Conservation (phyloP, 768 basidiomycete genomes). For the Termitomyces heimii region DNA sequence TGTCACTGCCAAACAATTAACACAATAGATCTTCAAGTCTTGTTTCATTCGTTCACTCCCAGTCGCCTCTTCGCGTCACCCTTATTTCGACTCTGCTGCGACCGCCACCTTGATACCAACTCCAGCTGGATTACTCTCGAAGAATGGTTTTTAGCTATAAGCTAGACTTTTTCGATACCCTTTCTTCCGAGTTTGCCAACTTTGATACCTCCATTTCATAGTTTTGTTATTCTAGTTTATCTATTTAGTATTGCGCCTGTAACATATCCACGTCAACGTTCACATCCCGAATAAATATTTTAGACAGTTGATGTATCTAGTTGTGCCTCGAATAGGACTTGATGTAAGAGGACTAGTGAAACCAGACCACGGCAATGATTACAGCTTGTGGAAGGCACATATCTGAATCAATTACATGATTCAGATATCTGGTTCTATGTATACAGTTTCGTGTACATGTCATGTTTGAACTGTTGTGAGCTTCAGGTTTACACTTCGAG, state of each 20-base stretch:
- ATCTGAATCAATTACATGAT: too few relatives aligned
- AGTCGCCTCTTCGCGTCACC: conserved; percentile 45
- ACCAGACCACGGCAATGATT: too few relatives aligned
- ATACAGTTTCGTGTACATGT: too few relatives aligned
- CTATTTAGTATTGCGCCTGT: neutral
- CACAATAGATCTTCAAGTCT: conserved; percentile 36
- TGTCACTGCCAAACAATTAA: neutral
- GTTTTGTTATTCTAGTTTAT: neutral
- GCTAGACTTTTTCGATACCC: conserved; percentile 31
- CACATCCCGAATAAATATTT: neutral
- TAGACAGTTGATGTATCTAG: neutral
- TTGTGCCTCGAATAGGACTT: neutral
- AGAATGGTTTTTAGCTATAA: conserved; percentile 15
- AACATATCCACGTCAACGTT: neutral
- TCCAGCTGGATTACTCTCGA: too few relatives aligned
- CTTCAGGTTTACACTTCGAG: too few relatives aligned
- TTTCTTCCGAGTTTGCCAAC: neutral
- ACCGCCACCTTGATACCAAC: too few relatives aligned
- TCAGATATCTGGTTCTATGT: too few relatives aligned
- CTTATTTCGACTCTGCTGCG: conserved; percentile 31
- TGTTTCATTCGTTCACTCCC: conserved; percentile 31
- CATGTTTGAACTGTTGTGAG: too few relatives aligned
- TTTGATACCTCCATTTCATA: neutral
- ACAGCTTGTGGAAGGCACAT: too few relatives aligned
- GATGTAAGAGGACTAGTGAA: too few relatives aligned